A percentile compares a stretch with the other conserved stretches of the same genome.
Evolutionary conservation across 2,329 filamentous ascomycete species (phyloP).

Genomic region (Pseudogymnoascus sp.): DNA sequence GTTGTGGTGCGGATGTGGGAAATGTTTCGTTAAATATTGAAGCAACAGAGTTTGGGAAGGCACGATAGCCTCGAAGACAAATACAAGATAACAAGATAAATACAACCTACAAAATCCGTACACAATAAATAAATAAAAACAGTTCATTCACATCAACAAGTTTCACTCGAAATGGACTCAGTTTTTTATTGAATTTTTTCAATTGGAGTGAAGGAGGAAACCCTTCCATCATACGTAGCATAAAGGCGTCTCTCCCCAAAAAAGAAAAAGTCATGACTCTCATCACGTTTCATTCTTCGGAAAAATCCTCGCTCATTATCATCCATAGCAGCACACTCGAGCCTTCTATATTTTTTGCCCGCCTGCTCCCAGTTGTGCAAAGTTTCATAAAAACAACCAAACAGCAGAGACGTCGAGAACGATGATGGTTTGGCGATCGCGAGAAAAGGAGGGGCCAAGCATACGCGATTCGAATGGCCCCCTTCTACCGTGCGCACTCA

Average conservation of each 20-base stretch:
- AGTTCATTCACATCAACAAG: not conserved
- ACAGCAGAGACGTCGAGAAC: slow-evolving; percentile 8
- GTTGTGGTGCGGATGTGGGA: not conserved
- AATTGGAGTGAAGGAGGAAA: slow-evolving; percentile 6
- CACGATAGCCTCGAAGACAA: not conserved
- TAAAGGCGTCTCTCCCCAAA: slow-evolving; percentile 6
- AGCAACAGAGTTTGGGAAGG: not conserved
- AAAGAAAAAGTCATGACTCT: slow-evolving; percentile 8
- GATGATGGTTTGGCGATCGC: slow-evolving; percentile 5
- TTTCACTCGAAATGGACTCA: not conserved
- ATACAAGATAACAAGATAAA: not conserved
- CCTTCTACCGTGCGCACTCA: slow-evolving; percentile 5
- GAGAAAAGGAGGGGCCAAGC: slow-evolving; percentile 6
- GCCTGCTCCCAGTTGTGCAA: slow-evolving; percentile 6
- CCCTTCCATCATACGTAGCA: slow-evolving; percentile 2
- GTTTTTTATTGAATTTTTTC: slow-evolving; percentile 6
- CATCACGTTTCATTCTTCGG: slow-evolving; percentile 7
- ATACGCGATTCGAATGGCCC: slow-evolving; percentile 7
- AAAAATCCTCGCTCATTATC: slow-evolving; percentile 8
- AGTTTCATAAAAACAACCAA: slow-evolving; percentile 9
- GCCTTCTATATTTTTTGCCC: slow-evolving; percentile 8
- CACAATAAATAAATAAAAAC: not conserved
- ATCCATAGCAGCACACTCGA: slow-evolving; percentile 8
- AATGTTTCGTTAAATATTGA: not conserved
- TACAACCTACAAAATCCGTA: not conserved